Conservation (phyloP, 1,284 basidiomycete species). For the Porodaedalea pini region DNA sequence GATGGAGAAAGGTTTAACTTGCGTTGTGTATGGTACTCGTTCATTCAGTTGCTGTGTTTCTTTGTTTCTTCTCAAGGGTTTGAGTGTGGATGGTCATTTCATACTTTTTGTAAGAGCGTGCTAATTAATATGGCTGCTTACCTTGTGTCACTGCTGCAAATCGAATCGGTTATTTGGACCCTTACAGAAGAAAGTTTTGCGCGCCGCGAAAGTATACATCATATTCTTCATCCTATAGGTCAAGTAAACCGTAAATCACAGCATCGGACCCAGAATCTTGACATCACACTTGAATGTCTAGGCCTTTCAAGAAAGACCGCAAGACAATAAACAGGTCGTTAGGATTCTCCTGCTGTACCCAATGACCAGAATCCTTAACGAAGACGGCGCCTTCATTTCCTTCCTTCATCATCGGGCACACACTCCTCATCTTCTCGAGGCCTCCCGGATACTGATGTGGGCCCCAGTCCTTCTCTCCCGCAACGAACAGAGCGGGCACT, state of each 20-base stretch:
- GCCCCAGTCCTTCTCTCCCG: constrained; percentile 57
- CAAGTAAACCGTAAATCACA: no score
- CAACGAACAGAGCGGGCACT: constrained; percentile 52
- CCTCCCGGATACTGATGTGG: constrained; percentile 51
- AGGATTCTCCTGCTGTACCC: constrained; percentile 55
- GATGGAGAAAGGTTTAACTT: background rate
- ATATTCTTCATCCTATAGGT: background rate
- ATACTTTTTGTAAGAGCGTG: no score
- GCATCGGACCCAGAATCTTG: no score
- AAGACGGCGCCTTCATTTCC: constrained; percentile 40
- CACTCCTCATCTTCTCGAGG: constrained; percentile 40
- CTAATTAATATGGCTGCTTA: no score
- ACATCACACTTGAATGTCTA: background rate
- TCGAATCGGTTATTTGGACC: no score
- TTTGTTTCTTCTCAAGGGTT: background rate
- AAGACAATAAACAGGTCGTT: constrained; percentile 26
- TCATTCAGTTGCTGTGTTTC: background rate
- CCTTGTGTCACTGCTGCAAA: no score
- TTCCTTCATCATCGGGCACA: constrained; percentile 28
- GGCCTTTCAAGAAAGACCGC: background rate
- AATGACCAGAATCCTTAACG: constrained; percentile 57
- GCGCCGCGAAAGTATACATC: no score
- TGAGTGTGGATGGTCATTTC: no score
- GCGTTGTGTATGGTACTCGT: no score
- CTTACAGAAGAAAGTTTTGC: no score